Evolutionary conservation across 2,329 filamentous ascomycete genomes (phyloP).

Genomic region (Ilyonectria mors-panacis): DNA sequence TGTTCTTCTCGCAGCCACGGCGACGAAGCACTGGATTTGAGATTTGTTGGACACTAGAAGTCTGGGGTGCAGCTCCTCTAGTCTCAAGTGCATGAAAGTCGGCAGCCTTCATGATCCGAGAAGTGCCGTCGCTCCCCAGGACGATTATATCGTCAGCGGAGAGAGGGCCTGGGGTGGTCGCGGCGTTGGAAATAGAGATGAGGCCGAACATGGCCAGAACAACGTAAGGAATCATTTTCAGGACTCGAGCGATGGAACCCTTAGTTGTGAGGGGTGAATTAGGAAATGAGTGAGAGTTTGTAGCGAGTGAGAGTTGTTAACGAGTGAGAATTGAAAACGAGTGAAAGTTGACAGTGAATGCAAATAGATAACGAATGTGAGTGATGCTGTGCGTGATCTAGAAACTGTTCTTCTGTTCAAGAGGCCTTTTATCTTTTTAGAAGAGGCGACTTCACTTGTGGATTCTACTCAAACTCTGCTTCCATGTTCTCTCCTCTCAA

Average conservation of each 20-base stretch:
- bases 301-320: background rate
- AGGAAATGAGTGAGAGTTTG: background rate
- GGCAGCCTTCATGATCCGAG: constrained; percentile 39
- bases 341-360: background rate
- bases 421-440: background rate
- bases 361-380: constrained; percentile 11
- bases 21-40: constrained; percentile 10
- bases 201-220: constrained; percentile 35
- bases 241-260: background rate
- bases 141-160: constrained; percentile 39
- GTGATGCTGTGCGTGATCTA: background rate
- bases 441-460: background rate
- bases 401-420: background rate
- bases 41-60: background rate
- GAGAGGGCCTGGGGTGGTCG: constrained; percentile 24
- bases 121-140: constrained; percentile 36
- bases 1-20: constrained; percentile 38
- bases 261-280: background rate
- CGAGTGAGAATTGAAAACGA: background rate
- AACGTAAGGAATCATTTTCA: constrained; percentile 37
- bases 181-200: constrained; percentile 35
- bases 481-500: background rate
- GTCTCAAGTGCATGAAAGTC: constrained; percentile 37
- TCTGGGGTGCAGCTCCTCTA: constrained; percentile 10
- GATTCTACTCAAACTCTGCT: background rate